Conservation (phyloP, 2,329 filamentous ascomycete genomes). For the Eutypella sp. region DNA sequence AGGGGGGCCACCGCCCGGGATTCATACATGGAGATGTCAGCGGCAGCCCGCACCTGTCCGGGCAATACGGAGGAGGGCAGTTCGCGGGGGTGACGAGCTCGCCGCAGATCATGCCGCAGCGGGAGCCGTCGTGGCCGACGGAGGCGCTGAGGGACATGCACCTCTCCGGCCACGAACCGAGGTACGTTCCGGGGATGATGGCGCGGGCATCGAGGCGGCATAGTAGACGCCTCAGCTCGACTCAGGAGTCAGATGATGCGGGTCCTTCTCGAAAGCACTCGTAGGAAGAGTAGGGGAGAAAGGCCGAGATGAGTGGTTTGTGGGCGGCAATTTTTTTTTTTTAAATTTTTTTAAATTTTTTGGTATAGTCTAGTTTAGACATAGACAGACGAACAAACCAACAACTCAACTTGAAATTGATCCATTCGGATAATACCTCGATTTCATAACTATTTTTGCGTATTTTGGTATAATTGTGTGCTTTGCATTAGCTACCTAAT, state of each 20-base stretch:
- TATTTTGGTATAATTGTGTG: too few relatives aligned
- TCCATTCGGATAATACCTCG: too few relatives aligned
- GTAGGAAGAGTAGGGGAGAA: constrained; percentile 14
- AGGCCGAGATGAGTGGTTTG: too few relatives aligned
- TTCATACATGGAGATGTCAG: constrained; percentile 11
- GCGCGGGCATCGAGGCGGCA: constrained; percentile 43
- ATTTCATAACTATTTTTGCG: too few relatives aligned
- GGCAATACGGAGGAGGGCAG: constrained; percentile 6
- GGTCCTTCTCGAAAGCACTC: constrained; percentile 13
- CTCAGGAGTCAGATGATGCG: constrained; percentile 33
- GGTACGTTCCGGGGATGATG: constrained; percentile 68
- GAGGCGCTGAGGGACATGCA: constrained; percentile 40
- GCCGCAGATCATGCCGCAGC: constrained; percentile 15
- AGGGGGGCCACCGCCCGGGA: not conserved
- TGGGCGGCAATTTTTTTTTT: too few relatives aligned
- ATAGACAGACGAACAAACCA: too few relatives aligned
- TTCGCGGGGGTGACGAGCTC: constrained; percentile 10
- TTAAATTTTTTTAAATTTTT: too few relatives aligned
- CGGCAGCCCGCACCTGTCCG: constrained; percentile 10
- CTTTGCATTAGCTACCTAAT: too few relatives aligned
- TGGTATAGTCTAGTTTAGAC: too few relatives aligned
- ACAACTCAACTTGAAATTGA: too few relatives aligned
- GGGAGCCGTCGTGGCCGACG: constrained; percentile 33
- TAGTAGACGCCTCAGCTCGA: constrained; percentile 35
- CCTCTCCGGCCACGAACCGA: constrained; percentile 57